A percentile compares a stretch with the other conserved stretches of the same genome.
Conservation (phyloP, 176 grass and related monocot species). For the Musa schizocarpa region DNA sequence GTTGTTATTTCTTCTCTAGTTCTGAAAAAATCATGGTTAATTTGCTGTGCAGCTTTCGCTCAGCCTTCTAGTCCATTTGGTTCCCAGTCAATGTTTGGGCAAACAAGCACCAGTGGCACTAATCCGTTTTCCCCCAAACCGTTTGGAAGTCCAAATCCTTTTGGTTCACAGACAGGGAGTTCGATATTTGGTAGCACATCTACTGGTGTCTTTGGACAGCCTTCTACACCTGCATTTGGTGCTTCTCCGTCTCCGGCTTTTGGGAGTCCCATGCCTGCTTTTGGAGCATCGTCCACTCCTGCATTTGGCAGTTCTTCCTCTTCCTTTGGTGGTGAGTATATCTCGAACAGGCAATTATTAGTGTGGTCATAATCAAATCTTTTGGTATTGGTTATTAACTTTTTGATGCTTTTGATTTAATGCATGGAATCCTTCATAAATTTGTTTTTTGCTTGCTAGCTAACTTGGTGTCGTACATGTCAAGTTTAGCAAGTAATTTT, state of each 20-base stretch:
- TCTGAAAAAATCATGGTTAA: background rate
- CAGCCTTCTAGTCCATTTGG: conserved; percentile 61
- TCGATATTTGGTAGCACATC: conserved; percentile 47
- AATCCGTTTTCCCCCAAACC: conserved; percentile 72
- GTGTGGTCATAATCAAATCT: background rate
- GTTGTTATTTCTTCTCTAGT: no score
- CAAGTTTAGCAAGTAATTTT: background rate
- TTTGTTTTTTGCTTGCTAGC: background rate
- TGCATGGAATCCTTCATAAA: background rate
- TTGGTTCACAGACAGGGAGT: conserved; percentile 43
- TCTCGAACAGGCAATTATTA: background rate
- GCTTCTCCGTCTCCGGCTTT: conserved; percentile 17
- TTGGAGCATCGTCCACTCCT: conserved; percentile 39
- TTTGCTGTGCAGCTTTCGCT: conserved; percentile 25
- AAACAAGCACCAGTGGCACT: conserved; percentile 30
- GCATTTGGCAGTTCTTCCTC: conserved; percentile 37
- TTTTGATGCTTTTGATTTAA: background rate
- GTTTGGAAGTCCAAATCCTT: conserved; percentile 53
- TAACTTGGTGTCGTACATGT: background rate
- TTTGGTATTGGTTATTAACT: background rate
- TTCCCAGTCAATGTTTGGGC: conserved; percentile 40
- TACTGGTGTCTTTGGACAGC: conserved; percentile 56
- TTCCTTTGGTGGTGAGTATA: conserved; percentile 1
- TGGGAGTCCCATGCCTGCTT: conserved; percentile 16
- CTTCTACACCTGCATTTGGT: conserved; percentile 20